Conservation (phyloP, 768 basidiomycete genomes). For the Lactarius deliciosus region DNA sequence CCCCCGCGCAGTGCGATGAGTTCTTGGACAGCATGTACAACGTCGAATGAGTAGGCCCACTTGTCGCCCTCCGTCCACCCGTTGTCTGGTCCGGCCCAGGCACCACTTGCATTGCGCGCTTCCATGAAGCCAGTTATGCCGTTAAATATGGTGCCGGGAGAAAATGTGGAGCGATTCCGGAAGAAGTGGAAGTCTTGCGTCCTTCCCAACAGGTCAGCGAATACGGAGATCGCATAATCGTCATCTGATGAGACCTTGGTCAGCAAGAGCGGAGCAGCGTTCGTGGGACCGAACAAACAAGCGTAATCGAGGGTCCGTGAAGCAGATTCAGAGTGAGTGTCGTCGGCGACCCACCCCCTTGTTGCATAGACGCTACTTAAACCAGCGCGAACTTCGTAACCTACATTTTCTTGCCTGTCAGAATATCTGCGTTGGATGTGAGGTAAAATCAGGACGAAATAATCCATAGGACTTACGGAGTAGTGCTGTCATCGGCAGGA, state of each 20-base stretch:
- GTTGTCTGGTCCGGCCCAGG: conserved; percentile 64
- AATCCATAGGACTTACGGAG: conserved; percentile 41
- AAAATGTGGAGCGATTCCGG: conserved; percentile 51
- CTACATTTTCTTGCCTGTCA: conserved; percentile 75
- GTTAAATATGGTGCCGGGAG: conserved; percentile 69
- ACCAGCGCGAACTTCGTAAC: conserved; percentile 81
- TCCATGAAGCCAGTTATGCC: conserved; percentile 77
- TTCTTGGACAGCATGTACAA: conserved; percentile 66
- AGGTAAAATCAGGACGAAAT: conserved; percentile 16
- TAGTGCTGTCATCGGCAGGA: conserved; percentile 54
- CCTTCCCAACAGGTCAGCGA: conserved; percentile 56
- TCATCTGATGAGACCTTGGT: conserved; percentile 50
- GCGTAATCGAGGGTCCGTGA: conserved; percentile 79
- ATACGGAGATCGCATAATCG: conserved; percentile 68
- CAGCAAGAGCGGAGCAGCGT: not conserved
- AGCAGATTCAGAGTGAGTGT: conserved; percentile 76
- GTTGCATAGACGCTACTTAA: conserved; percentile 64
- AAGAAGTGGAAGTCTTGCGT: conserved; percentile 51
- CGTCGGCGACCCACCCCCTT: conserved; percentile 75
- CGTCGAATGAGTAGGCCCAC: conserved; percentile 78
- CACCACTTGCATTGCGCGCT: conserved; percentile 63
- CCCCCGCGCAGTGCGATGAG: conserved; percentile 67
- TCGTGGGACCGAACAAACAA: conserved; percentile 45
- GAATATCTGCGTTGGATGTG: conserved; percentile 47
- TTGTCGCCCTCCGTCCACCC: conserved; percentile 86